Conservation (phyloP, 2,329 filamentous ascomycete genomes). For the Alternaria triticina region DNA sequence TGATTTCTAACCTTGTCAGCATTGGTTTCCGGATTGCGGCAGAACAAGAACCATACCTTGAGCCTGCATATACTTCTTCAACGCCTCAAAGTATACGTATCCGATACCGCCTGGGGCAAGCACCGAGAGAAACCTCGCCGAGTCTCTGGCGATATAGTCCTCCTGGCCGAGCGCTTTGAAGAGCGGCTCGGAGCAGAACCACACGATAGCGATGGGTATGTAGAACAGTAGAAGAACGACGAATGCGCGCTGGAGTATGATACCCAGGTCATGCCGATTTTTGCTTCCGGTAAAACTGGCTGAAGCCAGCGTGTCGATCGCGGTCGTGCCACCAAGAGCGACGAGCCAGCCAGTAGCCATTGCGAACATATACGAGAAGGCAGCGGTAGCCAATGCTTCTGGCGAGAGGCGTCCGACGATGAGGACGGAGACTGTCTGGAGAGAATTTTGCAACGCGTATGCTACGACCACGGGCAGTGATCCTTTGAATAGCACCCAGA, state of each 20-base stretch:
- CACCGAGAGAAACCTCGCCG: conserved; percentile 73
- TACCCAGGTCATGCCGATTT: conserved; percentile 78
- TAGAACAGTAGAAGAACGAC: conserved; percentile 77
- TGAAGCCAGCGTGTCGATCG: conserved; percentile 83
- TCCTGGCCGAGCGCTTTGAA: conserved; percentile 80
- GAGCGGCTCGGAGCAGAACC: conserved; percentile 75
- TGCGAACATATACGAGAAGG: conserved; percentile 93
- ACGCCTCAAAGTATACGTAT: conserved; percentile 85
- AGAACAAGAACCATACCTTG: conserved; percentile 52
- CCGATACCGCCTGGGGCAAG: conserved; percentile 82
- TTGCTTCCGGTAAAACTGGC: conserved; percentile 81
- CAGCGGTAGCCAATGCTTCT: conserved; percentile 79
- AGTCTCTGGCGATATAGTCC: conserved; percentile 75
- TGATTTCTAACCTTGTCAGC: conserved; percentile 57
- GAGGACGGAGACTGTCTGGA: conserved; percentile 82
- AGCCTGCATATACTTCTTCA: conserved; percentile 68
- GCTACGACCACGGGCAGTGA: conserved; percentile 82
- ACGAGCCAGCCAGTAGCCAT: conserved; percentile 90
- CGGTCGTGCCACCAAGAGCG: conserved; percentile 82
- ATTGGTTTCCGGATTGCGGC: accelerated
- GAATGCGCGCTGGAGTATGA: conserved; percentile 78
- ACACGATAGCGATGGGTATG: conserved; percentile 72
- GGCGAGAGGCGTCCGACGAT: conserved; percentile 81
- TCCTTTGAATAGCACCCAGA: conserved; percentile 70
- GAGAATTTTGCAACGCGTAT: conserved; percentile 83